These are phyloP conservation scores for Russula griseocarnosa DNA, from an alignment of 768 basidiomycete species.

Conservation along the genomic window DNA sequence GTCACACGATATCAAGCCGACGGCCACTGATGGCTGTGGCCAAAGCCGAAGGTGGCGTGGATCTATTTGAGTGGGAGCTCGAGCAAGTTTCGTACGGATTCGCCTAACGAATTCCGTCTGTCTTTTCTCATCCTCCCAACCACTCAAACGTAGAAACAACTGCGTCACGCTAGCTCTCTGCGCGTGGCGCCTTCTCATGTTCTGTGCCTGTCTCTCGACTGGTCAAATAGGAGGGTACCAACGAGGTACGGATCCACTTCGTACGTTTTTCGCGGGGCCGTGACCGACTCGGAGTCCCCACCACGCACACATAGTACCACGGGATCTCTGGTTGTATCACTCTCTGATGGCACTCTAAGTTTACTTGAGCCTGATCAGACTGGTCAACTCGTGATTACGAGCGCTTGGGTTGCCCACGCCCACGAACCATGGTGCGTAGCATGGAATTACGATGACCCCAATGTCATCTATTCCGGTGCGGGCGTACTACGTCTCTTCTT, in stretches of 20 bases:
- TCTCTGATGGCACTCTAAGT: slow-evolving; percentile 75
- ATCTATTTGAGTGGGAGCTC: slow-evolving; percentile 54
- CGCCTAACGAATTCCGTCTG: background rate
- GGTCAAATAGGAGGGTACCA: slow-evolving; percentile 68
- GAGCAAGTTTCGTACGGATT: slow-evolving; percentile 41
- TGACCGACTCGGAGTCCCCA: background rate
- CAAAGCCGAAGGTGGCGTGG: slow-evolving; percentile 78
- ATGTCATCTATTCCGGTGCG: slow-evolving; percentile 80
- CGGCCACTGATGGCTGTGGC: slow-evolving; percentile 64
- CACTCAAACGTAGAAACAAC: slow-evolving; percentile 24
- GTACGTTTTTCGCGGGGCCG: background rate
- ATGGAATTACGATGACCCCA: slow-evolving; percentile 83
- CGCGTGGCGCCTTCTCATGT: slow-evolving; percentile 50
- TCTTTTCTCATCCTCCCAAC: background rate
- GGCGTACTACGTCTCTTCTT: slow-evolving; percentile 4
- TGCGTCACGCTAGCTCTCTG: slow-evolving; percentile 43
- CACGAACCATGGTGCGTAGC: slow-evolving; percentile 92
- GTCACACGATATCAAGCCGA: slow-evolving; percentile 45
- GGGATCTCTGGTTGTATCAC: slow-evolving; percentile 69
- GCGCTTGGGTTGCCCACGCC: slow-evolving; percentile 84
- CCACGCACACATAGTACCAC: slow-evolving; percentile 41
- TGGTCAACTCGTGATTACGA: slow-evolving; percentile 42
- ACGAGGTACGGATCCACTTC: slow-evolving; percentile 40
- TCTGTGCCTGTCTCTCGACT: slow-evolving; percentile 89
- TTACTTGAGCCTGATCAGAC: slow-evolving; percentile 51